Evolutionary conservation across 805 yeast species (phyloP), one percentile per base, ranked within the genome.

Genomic region (Ogataea ganodermae): DNA sequence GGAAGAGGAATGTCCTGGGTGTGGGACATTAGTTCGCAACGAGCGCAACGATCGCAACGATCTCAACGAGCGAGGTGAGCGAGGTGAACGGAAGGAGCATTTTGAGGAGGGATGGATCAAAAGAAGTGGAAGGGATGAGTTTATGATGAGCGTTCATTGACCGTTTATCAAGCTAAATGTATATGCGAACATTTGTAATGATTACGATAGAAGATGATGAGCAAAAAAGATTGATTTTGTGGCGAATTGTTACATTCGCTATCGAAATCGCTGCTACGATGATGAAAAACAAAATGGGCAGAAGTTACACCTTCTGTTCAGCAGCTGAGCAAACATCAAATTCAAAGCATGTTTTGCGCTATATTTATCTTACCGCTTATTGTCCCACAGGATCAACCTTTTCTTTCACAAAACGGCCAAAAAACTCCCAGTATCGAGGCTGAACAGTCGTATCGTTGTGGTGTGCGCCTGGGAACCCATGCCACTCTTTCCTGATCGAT

Each of bases 381-480:
- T 45, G 50, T 3, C 61, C 66, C 6, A 58, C 45, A 4, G 81
- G 80, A 42, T 67, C 71, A 6, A 71, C 73, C 50, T 73, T 67
- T 6, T 67, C 57, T 46, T 66, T 63, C 28, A 83, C 68, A 58
- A 88, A 89, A 18, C 75, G 75, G 35, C 73, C 74, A 41, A 89
- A 70, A 23, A 70, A 73, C 6, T 78, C 79, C 96, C 97, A 94
- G 65, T 92, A 92, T 10, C 79, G 81, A 1, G 80, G 81, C 59
- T 84, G 89, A 4, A 78, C 59, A 30, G 86, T 80, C 0, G 97
- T 89, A 61, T 90, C 96, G 60, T 92, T 92, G 66, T 92, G 99
- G 46, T 73, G 75, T 1, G 89, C 84, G 32, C 76, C 71, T 21
- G 76, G 78, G 53, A 79, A 89, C 46, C 68, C 75, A 44, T 76